Evolutionary conservation across 2,329 filamentous ascomycete species (phyloP).

Genomic region (Fusarium albosuccineum): DNA sequence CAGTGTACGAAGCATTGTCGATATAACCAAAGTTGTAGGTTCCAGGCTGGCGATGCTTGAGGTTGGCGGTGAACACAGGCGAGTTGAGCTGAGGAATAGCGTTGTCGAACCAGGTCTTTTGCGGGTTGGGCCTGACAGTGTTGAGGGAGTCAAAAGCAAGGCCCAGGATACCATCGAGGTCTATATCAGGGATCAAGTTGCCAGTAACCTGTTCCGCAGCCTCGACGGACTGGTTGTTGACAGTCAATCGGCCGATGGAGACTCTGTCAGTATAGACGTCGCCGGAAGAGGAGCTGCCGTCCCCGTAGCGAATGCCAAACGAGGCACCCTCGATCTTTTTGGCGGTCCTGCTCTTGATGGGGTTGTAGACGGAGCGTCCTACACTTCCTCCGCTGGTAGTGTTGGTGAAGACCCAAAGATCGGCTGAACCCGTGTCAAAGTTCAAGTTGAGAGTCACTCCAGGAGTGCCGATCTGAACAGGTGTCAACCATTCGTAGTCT

Average conservation of each 20-base stretch:
- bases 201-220: slow-evolving; percentile 56
- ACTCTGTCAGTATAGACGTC: slow-evolving; percentile 60
- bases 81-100: slow-evolving; percentile 34
- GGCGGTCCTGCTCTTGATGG: slow-evolving; percentile 55
- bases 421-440: slow-evolving; percentile 62
- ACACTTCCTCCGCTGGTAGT: slow-evolving; percentile 54
- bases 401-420: slow-evolving; percentile 63
- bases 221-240: slow-evolving; percentile 58
- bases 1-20: slow-evolving; percentile 72
- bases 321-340: slow-evolving; percentile 52
- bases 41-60: slow-evolving; percentile 68
- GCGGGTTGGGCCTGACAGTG: slow-evolving; percentile 55
- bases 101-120: slow-evolving; percentile 59
- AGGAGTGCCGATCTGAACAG: slow-evolving; percentile 59
- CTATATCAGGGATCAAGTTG: slow-evolving; percentile 53
- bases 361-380: slow-evolving; percentile 56
- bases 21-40: slow-evolving; percentile 82
- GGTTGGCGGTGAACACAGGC: slow-evolving; percentile 75
- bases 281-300: slow-evolving; percentile 58
- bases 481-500: slow-evolving; percentile 53
- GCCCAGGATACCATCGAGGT: slow-evolving; percentile 59
- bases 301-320: slow-evolving; percentile 60
- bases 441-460: slow-evolving; percentile 58
- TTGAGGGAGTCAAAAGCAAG: slow-evolving; percentile 59
- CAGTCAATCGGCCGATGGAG: slow-evolving; percentile 56